phyloP scores from a whole-genome alignment of 139 green algal genomes.

The Chlamydomonas eustigma region DNA sequence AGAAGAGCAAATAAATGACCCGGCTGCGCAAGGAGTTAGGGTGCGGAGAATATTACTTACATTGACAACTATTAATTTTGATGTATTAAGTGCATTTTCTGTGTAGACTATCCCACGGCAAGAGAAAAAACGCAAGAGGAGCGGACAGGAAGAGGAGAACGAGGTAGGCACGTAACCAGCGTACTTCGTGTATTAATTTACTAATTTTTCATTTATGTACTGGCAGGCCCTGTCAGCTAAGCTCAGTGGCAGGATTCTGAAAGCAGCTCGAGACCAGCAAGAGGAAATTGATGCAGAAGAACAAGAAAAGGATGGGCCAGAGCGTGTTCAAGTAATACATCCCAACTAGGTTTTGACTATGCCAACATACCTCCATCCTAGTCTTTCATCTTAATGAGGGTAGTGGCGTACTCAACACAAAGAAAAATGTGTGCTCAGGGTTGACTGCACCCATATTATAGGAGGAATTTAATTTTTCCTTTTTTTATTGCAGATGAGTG shows the following conservation, averaged over 20 bases:
- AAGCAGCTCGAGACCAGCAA: conserved; percentile 76
- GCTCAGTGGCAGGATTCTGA: conserved; percentile 70
- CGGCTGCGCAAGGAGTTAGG: conserved; percentile 55
- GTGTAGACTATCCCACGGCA: conserved; percentile 48
- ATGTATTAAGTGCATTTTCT: background rate
- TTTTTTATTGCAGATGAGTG: conserved; percentile 20
- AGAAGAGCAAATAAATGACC: conserved; percentile 63
- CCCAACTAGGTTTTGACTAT: too few relatives aligned
- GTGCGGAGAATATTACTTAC: conserved; percentile 32
- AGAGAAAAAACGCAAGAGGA: conserved; percentile 38
- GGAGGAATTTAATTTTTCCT: too few relatives aligned
- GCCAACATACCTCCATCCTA: too few relatives aligned
- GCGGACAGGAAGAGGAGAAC: conserved; percentile 26
- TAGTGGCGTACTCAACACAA: too few relatives aligned
- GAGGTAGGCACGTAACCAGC: background rate
- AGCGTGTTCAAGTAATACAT: background rate
- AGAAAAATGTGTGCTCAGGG: too few relatives aligned
- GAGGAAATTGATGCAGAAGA: conserved; percentile 75
- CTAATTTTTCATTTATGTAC: background rate
- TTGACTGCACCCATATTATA: too few relatives aligned
- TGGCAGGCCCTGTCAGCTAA: conserved; percentile 45
- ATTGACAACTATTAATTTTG: background rate
- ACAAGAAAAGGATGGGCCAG: background rate
- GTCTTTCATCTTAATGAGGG: too few relatives aligned
- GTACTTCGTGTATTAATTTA: background rate